Percentiles rank a stretch among this genome's conserved stretches.
Evolutionary conservation across 306 rosid genomes (phyloP).

Genomic region (Argentina anserina): DNA sequence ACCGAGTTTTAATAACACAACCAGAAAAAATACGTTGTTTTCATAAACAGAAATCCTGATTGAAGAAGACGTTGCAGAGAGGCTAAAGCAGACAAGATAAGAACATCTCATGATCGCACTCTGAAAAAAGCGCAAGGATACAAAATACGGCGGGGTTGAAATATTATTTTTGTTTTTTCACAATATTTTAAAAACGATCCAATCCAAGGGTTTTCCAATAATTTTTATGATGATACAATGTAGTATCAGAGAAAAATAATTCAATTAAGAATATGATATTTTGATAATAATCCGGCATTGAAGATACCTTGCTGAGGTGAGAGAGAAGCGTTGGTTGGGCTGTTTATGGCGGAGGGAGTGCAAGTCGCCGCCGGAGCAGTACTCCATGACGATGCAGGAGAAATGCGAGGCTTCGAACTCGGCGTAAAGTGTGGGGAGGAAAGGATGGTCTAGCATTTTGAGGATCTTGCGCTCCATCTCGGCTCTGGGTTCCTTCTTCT

Average conservation of each 20-base stretch:
- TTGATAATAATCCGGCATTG: neutral
- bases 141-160: slow-evolving; percentile 16
- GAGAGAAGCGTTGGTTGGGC: slow-evolving; percentile 70
- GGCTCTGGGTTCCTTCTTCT: slow-evolving; percentile 77
- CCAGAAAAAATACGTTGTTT: neutral
- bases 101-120: slow-evolving; percentile 21
- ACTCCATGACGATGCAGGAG: slow-evolving; percentile 98
- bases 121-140: slow-evolving; percentile 18
- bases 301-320: slow-evolving; percentile 73
- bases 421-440: slow-evolving; percentile 80
- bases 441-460: slow-evolving; percentile 94
- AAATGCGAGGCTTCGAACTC: slow-evolving; percentile 91
- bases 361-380: slow-evolving; percentile 84
- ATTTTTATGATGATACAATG: slow-evolving; percentile 1
- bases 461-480: slow-evolving; percentile 91
- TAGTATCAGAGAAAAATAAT: neutral
- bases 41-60: neutral
- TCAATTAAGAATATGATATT: too few relatives aligned
- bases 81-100: slow-evolving; percentile 33
- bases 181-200: neutral
- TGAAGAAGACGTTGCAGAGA: slow-evolving; percentile 28
- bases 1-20: neutral
- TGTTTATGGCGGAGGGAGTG: slow-evolving; percentile 80
- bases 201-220: neutral
- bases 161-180: neutral